phyloP scores from a whole-genome alignment of 2,329 filamentous ascomycete species.

The Diaporthe sp. region DNA sequence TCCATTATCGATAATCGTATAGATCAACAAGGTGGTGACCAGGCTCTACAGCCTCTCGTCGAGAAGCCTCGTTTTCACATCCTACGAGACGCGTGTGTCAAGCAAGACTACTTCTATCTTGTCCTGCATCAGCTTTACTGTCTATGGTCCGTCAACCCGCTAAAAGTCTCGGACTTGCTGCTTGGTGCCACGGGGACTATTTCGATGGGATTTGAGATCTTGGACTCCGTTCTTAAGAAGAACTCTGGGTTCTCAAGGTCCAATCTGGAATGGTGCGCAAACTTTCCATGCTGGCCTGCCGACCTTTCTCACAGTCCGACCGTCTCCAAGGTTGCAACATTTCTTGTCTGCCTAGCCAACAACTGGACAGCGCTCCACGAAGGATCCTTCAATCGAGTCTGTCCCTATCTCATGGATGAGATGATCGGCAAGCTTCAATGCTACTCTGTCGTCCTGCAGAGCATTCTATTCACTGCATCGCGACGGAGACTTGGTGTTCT shows the following conservation, averaged over 20 bases:
- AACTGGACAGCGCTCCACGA: slow-evolving; percentile 50
- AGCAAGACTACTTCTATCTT: slow-evolving; percentile 71
- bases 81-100: slow-evolving; percentile 64
- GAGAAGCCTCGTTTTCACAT: slow-evolving; percentile 63
- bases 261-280: slow-evolving; percentile 47
- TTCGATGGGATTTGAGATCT: slow-evolving; percentile 47
- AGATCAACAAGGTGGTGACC: not conserved
- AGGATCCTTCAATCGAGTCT: slow-evolving; percentile 35
- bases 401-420: slow-evolving; percentile 48
- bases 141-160: slow-evolving; percentile 55
- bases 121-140: slow-evolving; percentile 74
- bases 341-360: slow-evolving; percentile 54
- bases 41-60: slow-evolving; percentile 42
- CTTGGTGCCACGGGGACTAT: slow-evolving; percentile 35
- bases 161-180: not conserved
- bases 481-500: slow-evolving; percentile 40
- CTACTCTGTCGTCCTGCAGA: slow-evolving; percentile 43
- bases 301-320: slow-evolving; percentile 36
- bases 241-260: slow-evolving; percentile 46
- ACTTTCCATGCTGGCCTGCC: slow-evolving; percentile 46
- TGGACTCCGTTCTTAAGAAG: slow-evolving; percentile 50
- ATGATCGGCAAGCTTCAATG: slow-evolving; percentile 44
- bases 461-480: slow-evolving; percentile 44
- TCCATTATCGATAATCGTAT: slow-evolving; percentile 17
- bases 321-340: slow-evolving; percentile 51